phyloP scores from a whole-genome alignment of 1,284 basidiomycete genomes.

The Tremellales sp. region DNA sequence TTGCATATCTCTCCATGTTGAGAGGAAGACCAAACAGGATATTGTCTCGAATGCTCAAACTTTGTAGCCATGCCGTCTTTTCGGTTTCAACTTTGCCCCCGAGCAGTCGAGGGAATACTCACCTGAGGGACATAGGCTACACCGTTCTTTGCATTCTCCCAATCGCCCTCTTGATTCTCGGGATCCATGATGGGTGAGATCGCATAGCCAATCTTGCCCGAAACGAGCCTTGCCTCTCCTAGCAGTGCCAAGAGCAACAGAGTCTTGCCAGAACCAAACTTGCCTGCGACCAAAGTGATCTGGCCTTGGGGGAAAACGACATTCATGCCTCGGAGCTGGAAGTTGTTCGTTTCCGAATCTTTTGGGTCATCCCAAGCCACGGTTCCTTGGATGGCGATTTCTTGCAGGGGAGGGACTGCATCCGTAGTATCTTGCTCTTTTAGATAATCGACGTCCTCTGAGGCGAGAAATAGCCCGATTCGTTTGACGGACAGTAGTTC shows the following conservation, averaged over 20 bases:
- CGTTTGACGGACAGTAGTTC: conserved; percentile 27
- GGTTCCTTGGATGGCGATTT: conserved; percentile 25
- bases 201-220: conserved; percentile 51
- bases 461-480: conserved; percentile 22
- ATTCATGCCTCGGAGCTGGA: conserved; percentile 69
- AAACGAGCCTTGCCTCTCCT: conserved; percentile 77
- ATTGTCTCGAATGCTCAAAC: conserved; percentile 53
- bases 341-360: conserved; percentile 50
- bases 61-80: conserved; percentile 52
- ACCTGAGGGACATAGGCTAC: conserved; percentile 53
- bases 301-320: conserved; percentile 70
- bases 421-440: conserved; percentile 48
- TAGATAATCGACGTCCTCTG: conserved; percentile 30
- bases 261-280: conserved; percentile 65
- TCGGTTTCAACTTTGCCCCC: not conserved
- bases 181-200: conserved; percentile 45
- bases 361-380: conserved; percentile 26
- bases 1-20: conserved; percentile 49
- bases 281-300: conserved; percentile 71
- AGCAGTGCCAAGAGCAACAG: conserved; percentile 69
- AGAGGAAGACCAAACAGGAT: conserved; percentile 53
- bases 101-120: conserved; percentile 1
- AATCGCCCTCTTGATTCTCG: conserved; percentile 55
- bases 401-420: conserved; percentile 15
- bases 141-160: conserved; percentile 54